Conservation (phyloP, 257 asterid species). For the Henckelia pumila region DNA sequence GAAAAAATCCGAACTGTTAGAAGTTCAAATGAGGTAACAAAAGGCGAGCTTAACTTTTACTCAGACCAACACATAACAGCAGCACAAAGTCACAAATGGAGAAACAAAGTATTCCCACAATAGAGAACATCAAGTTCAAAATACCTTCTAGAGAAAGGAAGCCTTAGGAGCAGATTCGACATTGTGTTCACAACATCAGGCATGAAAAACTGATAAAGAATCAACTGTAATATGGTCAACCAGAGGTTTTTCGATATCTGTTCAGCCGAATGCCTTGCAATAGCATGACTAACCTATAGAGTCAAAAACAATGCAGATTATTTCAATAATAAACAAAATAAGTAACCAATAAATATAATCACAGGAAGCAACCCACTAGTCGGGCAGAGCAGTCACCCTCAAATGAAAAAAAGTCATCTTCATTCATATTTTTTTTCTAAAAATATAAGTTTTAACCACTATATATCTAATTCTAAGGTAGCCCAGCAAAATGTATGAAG, state of each 20-base stretch:
- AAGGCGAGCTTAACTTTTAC: background rate
- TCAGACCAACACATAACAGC: background rate
- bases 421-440: background rate
- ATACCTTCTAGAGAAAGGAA: conserved; percentile 92
- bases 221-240: conserved; percentile 70
- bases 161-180: conserved; percentile 76
- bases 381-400: background rate
- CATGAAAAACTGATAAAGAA: conserved; percentile 75
- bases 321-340: conserved; percentile 18
- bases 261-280: conserved; percentile 88
- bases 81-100: background rate
- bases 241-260: conserved; percentile 79
- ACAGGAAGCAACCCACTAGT: background rate
- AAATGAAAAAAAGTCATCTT: background rate
- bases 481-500: background rate
- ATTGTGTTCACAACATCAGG: conserved; percentile 83
- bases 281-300: conserved; percentile 86
- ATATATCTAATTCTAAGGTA: background rate
- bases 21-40: background rate
- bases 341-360: background rate
- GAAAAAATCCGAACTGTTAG: background rate
- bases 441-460: background rate
- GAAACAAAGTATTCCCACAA: conserved; percentile 5
- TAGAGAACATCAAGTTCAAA: background rate
- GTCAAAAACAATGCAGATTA: conserved; percentile 18